Evolutionary conservation across 1,139 yeast species (phyloP).

Genomic region (Suhomyces terraborum): DNA sequence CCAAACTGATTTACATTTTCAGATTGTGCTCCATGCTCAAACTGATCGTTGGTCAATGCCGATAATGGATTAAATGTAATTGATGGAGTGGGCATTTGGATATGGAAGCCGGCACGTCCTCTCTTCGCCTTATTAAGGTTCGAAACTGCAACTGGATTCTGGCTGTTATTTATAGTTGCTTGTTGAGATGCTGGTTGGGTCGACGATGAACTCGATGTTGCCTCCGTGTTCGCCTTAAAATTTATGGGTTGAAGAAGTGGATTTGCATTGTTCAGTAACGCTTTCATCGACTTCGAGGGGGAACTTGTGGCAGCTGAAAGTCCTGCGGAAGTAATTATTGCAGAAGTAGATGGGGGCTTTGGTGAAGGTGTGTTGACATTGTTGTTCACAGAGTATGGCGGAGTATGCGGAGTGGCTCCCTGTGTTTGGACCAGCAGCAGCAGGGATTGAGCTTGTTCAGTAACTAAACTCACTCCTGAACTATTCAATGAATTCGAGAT

Average conservation of each 20-base stretch:
- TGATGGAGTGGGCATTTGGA: constrained; percentile 54
- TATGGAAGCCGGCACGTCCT: constrained; percentile 43
- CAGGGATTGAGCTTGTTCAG: not conserved
- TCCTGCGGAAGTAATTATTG: constrained; percentile 21
- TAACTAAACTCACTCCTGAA: constrained; percentile 12
- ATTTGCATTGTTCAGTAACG: constrained; percentile 45
- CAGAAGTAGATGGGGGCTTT: constrained; percentile 34
- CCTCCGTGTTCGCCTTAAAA: constrained; percentile 31
- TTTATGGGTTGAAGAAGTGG: constrained; percentile 66
- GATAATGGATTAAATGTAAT: constrained; percentile 35
- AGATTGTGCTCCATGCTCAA: constrained; percentile 20
- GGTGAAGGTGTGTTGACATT: constrained; percentile 42
- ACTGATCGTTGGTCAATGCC: constrained; percentile 38
- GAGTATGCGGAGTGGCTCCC: constrained; percentile 36
- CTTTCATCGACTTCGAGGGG: constrained; percentile 59
- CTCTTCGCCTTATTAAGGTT: constrained; percentile 22
- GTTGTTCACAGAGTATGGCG: constrained; percentile 33
- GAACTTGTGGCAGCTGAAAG: constrained; percentile 30
- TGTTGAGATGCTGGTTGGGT: constrained; percentile 4
- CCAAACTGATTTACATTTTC: constrained; percentile 67
- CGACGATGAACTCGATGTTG: not conserved
- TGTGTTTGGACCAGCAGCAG: constrained; percentile 8
- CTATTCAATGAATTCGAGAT: constrained; percentile 39
- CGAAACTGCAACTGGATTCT: constrained; percentile 6
- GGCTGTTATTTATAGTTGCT: constrained; percentile 3